Conservation (phyloP, 2,329 filamentous ascomycete genomes). For the Cyanodermella asteris region DNA sequence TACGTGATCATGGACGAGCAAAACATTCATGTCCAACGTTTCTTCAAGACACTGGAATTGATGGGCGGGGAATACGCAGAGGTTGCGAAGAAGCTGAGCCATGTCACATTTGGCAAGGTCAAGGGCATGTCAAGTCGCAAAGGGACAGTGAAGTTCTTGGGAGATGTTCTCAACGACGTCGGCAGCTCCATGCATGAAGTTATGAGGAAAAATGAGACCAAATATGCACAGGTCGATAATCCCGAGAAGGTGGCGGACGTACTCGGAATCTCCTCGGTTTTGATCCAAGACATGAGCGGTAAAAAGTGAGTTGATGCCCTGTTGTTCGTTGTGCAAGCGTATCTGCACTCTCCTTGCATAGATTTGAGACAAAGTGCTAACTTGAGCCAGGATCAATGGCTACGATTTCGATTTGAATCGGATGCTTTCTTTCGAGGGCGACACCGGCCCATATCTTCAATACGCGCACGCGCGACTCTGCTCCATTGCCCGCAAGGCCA, state of each 20-base stretch:
- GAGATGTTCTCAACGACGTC: slow-evolving; percentile 48
- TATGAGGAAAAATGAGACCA: slow-evolving; percentile 61
- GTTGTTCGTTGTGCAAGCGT: neutral
- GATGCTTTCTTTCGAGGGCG: slow-evolving; percentile 68
- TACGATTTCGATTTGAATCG: slow-evolving; percentile 58
- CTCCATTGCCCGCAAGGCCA: slow-evolving; percentile 36
- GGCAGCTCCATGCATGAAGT: slow-evolving; percentile 78
- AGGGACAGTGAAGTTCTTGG: slow-evolving; percentile 44
- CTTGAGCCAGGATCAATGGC: slow-evolving; percentile 27
- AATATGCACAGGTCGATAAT: slow-evolving; percentile 63
- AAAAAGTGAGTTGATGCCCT: slow-evolving; percentile 37
- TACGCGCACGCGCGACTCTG: slow-evolving; percentile 56
- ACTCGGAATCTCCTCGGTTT: slow-evolving; percentile 66
- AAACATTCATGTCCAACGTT: slow-evolving; percentile 48
- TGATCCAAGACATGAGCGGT: slow-evolving; percentile 82
- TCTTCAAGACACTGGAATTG: slow-evolving; percentile 59
- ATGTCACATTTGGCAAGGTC: slow-evolving; percentile 56
- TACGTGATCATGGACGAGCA: slow-evolving; percentile 56
- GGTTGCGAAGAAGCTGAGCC: slow-evolving; percentile 44
- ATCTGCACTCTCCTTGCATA: slow-evolving; percentile 11
- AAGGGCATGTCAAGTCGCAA: slow-evolving; percentile 49
- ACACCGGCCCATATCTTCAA: slow-evolving; percentile 69
- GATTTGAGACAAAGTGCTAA: too few relatives aligned
- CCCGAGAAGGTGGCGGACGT: slow-evolving; percentile 55
- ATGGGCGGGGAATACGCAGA: slow-evolving; percentile 44